phyloP scores from a whole-genome alignment of 352 stramenopile species.

The Thalassiosira sp. region DNA sequence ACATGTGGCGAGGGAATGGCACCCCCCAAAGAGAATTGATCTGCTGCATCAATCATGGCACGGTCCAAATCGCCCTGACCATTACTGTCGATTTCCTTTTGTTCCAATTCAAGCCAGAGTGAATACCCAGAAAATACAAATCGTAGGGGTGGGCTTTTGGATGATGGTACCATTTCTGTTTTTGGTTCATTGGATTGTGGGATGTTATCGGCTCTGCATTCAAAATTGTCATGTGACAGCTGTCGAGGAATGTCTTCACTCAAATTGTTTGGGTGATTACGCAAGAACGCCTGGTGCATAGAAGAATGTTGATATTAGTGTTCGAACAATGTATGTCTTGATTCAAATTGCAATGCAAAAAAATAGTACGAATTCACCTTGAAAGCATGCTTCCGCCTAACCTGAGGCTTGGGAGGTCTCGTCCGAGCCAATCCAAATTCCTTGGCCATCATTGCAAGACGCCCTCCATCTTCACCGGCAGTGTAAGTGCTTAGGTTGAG shows the following conservation, averaged over 20 bases:
- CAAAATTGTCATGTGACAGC: not conserved
- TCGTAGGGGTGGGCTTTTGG: slow-evolving; percentile 25
- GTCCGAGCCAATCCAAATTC: slow-evolving; percentile 54
- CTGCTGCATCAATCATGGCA: slow-evolving; percentile 32
- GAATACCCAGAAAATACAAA: slow-evolving; percentile 32
- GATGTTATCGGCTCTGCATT: not conserved
- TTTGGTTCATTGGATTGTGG: not conserved
- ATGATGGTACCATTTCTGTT: not conserved
- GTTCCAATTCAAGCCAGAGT: slow-evolving; percentile 48
- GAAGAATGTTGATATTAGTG: too few species aligned
- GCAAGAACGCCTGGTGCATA: slow-evolving; percentile 13
- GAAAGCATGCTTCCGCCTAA: slow-evolving; percentile 15
- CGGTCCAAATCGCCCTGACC: slow-evolving; percentile 34
- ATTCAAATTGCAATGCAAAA: too few species aligned
- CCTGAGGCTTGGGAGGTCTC: slow-evolving; percentile 16
- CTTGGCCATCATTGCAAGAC: slow-evolving; percentile 53
- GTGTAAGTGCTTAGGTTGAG: slow-evolving; percentile 48
- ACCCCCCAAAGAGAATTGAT: slow-evolving; percentile 24
- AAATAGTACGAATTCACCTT: not conserved
- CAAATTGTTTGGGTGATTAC: slow-evolving; percentile 3
- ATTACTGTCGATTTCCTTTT: slow-evolving; percentile 24
- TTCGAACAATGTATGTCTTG: too few species aligned
- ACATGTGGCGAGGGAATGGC: slow-evolving; percentile 49
- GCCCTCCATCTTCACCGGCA: slow-evolving; percentile 58
- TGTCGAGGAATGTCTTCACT: slow-evolving; percentile 12